Evolutionary conservation across 768 basidiomycete genomes (phyloP).

Genomic region (Suillus bovinus): DNA sequence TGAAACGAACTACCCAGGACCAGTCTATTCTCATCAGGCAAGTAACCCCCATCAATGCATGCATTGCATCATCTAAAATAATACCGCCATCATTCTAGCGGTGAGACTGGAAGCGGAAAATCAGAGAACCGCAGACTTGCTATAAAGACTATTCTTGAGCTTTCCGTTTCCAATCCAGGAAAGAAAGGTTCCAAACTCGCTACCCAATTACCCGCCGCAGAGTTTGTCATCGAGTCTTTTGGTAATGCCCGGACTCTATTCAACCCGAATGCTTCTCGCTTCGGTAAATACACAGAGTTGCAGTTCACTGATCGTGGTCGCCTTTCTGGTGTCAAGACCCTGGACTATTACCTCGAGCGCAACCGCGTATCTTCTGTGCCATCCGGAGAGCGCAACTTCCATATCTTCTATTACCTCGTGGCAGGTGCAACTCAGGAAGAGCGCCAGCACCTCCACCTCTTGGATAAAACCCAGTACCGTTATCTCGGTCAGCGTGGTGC

Average conservation of each 20-base stretch:
- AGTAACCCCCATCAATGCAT: conserved; percentile 25
- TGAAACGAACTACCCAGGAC: conserved; percentile 92
- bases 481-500: conserved; percentile 77
- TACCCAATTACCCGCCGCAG: conserved; percentile 84
- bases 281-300: conserved; percentile 97
- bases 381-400: conserved; percentile 94
- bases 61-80: conserved; percentile 1
- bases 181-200: conserved; percentile 94
- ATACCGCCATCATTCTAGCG: conserved; percentile 45
- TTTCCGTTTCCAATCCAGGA: conserved; percentile 83
- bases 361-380: conserved; percentile 87
- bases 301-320: conserved; percentile 94
- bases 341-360: conserved; percentile 95
- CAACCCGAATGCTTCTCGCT: conserved; percentile 94
- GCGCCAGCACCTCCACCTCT: conserved; percentile 80
- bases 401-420: conserved; percentile 96
- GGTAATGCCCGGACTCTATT: conserved; percentile 90
- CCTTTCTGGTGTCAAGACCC: conserved; percentile 86
- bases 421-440: conserved; percentile 90
- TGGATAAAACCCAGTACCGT: conserved; percentile 79
- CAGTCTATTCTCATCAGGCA: conserved; percentile 88
- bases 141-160: conserved; percentile 89
- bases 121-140: conserved; percentile 88
- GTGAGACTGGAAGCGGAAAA: conserved; percentile 93
- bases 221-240: conserved; percentile 95